A percentile compares a stretch with the other conserved stretches of the same genome.
Conservation (phyloP, 2,329 filamentous ascomycete species). For the Hymenotorrendiella dingleyae region DNA sequence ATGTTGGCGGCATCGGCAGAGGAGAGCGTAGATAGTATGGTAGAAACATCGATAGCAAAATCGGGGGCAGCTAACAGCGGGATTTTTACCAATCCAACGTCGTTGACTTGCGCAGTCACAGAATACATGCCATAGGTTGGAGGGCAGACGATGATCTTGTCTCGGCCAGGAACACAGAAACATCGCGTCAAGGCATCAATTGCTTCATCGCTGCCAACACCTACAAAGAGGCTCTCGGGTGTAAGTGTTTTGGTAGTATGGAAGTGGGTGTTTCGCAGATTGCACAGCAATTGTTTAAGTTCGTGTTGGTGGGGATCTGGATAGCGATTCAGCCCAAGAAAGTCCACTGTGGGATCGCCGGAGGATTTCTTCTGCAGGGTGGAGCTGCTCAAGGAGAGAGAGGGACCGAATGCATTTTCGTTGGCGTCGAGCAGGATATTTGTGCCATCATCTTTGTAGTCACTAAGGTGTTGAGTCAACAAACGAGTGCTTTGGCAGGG, state of each 20-base stretch:
- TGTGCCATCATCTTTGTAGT: conserved; percentile 97
- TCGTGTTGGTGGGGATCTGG: conserved; percentile 90
- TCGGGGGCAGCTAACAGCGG: conserved; percentile 65
- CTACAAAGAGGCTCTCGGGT: conserved; percentile 85
- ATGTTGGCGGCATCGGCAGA: conserved; percentile 53
- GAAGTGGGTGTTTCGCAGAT: conserved; percentile 76
- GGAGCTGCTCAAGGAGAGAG: conserved; percentile 49
- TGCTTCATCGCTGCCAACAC: conserved; percentile 93
- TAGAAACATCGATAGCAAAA: conserved; percentile 68
- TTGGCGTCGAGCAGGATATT: conserved; percentile 97
- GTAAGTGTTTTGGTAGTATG: conserved; percentile 70
- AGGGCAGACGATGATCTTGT: conserved; percentile 90
- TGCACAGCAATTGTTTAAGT: conserved; percentile 82
- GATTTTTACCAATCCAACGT: conserved; percentile 80
- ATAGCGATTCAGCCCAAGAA: conserved; percentile 84
- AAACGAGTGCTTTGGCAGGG: not conserved
- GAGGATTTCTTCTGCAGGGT: conserved; percentile 34
- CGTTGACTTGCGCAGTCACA: conserved; percentile 91
- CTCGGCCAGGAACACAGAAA: conserved; percentile 81
- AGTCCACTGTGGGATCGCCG: conserved; percentile 58
- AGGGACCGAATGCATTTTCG: conserved; percentile 92
- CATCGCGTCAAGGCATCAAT: conserved; percentile 91
- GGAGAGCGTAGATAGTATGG: conserved; percentile 61
- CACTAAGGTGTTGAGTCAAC: conserved; percentile 49
- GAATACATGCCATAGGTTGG: conserved; percentile 99